Base-by-base conservation (phyloP, 2,329 filamentous ascomycete genomes). In the Colletotrichum melonis region DNA sequence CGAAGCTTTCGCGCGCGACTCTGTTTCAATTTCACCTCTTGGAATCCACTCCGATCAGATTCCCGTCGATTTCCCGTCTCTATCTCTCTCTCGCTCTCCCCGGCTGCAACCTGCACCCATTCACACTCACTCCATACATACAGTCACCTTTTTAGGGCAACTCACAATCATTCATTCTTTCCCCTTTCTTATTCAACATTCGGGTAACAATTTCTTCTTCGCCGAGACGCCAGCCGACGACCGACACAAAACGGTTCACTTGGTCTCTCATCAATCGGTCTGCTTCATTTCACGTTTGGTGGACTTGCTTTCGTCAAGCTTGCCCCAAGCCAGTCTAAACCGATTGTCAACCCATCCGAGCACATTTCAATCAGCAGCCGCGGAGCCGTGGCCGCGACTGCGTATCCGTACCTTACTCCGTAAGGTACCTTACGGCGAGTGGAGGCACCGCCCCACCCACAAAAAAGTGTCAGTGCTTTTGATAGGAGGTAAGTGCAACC, bases 401-500 rank as follows among this genome's bases (percentile, higher is more conserved):
- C 38, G 38, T 16, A 42, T 42, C 12, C 38, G 38, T 42, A 42
- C 38, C 32, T 32, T 32, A 32, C 32, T 32, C 32, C 32, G 32
- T 32, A 8, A 2, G 30, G 8, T 30, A 32, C 30, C 30, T 12
- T 35, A 35, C 32, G 32, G 32, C 3, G 32, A 35, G 32, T 35
- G 32, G 32, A 35, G 32, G 16, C 19, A 49, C 42, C 42, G 42
- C 42, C n/a, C 19, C 42, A n/a, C 42, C 52, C 26, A 30, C 62
- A 12, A 16, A 32, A 63, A 60, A 69, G 30, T 24, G 67, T 66
- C 71, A 66, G 62, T 71, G 71, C 71, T 63, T 49, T 56, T 73
- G 67, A 73, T 70, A 73, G 67, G 59, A 73, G 70, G 70, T 73
- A 64, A 62, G 70, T 66, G 60, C 67, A 65, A 63, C 67, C 70